Conservation (phyloP, 208 protist species). For the Acanthamoeba castellanii region DNA sequence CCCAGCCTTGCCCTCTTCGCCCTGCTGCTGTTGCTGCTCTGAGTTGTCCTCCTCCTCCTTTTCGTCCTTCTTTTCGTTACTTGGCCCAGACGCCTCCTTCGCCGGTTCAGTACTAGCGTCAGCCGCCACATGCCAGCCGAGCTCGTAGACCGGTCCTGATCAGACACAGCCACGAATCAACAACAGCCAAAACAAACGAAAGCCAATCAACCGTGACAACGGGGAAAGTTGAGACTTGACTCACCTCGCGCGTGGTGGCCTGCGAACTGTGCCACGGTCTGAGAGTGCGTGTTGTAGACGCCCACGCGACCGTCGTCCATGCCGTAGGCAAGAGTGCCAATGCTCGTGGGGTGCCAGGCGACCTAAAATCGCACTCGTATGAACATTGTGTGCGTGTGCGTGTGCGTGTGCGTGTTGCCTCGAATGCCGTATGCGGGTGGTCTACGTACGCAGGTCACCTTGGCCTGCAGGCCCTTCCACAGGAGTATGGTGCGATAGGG, state of each 20-base stretch:
- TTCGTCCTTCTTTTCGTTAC: neutral
- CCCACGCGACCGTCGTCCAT: constrained; percentile 60
- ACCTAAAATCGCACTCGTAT: neutral
- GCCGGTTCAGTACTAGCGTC: neutral
- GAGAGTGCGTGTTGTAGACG: constrained; percentile 61
- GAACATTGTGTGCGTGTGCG: neutral
- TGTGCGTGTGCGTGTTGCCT: neutral
- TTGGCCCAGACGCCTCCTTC: neutral
- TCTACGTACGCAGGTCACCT: constrained; percentile 61
- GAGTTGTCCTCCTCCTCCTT: neutral
- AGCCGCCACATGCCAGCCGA: constrained; percentile 37
- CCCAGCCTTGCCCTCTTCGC: neutral
- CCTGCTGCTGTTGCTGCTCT: neutral
- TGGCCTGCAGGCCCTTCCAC: constrained; percentile 62
- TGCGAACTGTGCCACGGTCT: constrained; percentile 49
- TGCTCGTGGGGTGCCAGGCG: constrained; percentile 13
- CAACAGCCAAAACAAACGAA: too few species aligned
- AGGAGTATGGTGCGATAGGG: constrained; percentile 29
- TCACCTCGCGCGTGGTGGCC: constrained; percentile 36
- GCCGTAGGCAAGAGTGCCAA: constrained; percentile 34
- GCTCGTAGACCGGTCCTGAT: constrained; percentile 64
- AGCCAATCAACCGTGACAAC: neutral
- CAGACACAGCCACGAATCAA: neutral
- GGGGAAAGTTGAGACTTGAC: too few species aligned
- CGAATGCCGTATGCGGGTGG: neutral